Base-by-base conservation (phyloP, 2,329 filamentous ascomycete species). In the Tothia fuscella region DNA sequence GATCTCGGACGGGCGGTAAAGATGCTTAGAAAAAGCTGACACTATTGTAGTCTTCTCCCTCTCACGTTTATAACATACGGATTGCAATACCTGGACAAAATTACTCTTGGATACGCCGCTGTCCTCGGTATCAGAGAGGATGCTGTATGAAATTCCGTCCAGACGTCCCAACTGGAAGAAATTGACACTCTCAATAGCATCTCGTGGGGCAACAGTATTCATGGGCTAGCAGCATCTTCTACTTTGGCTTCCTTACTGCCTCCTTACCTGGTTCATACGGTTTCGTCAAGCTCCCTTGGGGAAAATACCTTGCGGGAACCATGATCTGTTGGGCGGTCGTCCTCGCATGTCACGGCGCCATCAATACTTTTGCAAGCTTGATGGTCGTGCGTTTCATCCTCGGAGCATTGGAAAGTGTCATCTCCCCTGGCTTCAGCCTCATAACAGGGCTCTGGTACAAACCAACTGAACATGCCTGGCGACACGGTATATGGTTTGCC, bases 191-290 rank as follows among this genome's bases (percentile, higher is more conserved):
- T n/a, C 26, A 29, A 9, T n/a, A 29, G 39, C 21, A 45, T 14
- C 47, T 55, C 10, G 37, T 42, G 6, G 51, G 53, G 9, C 44
- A 46, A 7, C 55, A 83, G 60, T 86, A 78, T 55, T 73, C 69
- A 19, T 85, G 80, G 80, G 63, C 85, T 38, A 80, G 76, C 0
- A 82, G 78, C 10, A 82, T 76, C 65, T 81, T 85, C 49, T 85
- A 84, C 61, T 76, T 84, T 46, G 77, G 74, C 38, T 76, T 83
- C n/a, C 63, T 85, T 9, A 58, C 78, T 34, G 79, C 82, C 48
- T 80, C 84, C 56, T 83, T 82, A 52, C 81, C 81, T 0, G 80
- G 79, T 56, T 81, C 78, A 57, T 76, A 67, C 62, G 67, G 71
- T 43, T 69, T 80, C 42, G 67, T 76, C 35, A 70, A 76, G 22